These are phyloP conservation scores for Lactarius psammicola DNA, from an alignment of 768 basidiomycete genomes.

Conservation along the genomic window DNA sequence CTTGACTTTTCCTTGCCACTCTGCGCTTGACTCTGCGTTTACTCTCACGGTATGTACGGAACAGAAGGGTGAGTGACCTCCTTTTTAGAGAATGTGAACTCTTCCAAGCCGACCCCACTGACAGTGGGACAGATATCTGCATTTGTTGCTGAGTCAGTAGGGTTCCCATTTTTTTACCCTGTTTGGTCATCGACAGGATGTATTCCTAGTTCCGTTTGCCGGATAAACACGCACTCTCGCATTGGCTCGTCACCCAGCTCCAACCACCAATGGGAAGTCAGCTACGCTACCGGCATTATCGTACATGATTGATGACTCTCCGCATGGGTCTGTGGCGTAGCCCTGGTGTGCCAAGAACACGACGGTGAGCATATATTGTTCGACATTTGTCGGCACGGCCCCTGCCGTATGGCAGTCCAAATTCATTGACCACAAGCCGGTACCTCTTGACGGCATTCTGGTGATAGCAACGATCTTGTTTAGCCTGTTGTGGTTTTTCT, in stretches of 20 bases:
- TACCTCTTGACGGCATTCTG: neutral
- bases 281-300: neutral
- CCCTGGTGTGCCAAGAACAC: neutral
- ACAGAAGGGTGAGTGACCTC: neutral
- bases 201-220: too few species aligned
- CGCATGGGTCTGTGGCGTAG: neutral
- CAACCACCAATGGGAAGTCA: neutral
- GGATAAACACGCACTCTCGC: too few species aligned
- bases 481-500: neutral
- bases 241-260: too few species aligned
- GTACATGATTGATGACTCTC: neutral
- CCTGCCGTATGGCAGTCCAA: neutral
- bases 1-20: neutral
- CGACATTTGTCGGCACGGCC: neutral
- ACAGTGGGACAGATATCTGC: neutral
- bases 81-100: neutral
- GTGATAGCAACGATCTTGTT: neutral
- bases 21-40: too few species aligned
- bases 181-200: neutral
- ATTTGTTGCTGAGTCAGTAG: neutral
- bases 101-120: neutral
- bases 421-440: neutral
- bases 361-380: neutral
- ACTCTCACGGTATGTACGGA: neutral
- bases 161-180: neutral